These are phyloP conservation scores for Obba rivulosa DNA, from an alignment of 768 basidiomycete species.

Conservation along the genomic window DNA sequence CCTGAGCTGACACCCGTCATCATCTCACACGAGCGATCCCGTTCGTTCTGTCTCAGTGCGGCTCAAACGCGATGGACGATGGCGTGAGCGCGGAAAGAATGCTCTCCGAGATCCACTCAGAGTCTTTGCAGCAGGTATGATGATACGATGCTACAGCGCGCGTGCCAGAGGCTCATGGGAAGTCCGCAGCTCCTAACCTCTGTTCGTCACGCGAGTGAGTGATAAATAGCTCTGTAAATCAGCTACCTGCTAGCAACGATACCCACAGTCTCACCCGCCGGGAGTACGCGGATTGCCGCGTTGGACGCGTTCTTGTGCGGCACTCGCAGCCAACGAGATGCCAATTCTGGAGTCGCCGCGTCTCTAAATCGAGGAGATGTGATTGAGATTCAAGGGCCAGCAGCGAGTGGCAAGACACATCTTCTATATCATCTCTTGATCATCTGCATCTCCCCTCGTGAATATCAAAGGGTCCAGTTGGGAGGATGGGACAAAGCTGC, in stretches of 20 bases:
- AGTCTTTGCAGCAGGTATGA: conserved; percentile 14
- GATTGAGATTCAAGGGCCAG: conserved; percentile 71
- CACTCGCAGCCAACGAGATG: no score
- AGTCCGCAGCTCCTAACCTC: conserved; percentile 36
- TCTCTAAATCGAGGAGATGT: conserved; percentile 52
- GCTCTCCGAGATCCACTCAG: conserved; percentile 9
- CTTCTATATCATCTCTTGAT: conserved; percentile 64
- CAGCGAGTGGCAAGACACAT: conserved; percentile 74
- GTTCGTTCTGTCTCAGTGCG: background rate
- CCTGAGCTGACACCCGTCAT: no score
- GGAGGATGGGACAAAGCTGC: conserved; percentile 63
- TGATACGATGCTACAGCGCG: no score
- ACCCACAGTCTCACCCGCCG: conserved; percentile 23
- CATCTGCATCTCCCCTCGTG: conserved; percentile 49
- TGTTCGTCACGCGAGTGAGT: conserved; percentile 34
- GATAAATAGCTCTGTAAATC: no score
- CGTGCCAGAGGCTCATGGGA: no score
- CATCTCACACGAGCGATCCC: background rate
- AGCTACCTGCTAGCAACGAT: background rate
- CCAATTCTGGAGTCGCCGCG: conserved; percentile 10
- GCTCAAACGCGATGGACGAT: conserved; percentile 1
- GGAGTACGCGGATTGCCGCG: conserved; percentile 26
- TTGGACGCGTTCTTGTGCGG: conserved; percentile 28
- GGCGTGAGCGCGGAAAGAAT: conserved; percentile 5
- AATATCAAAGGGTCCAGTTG: conserved; percentile 26